Evolutionary conservation across 2,329 filamentous ascomycete genomes (phyloP).

Genomic region (Ceratocystis huliohia): DNA sequence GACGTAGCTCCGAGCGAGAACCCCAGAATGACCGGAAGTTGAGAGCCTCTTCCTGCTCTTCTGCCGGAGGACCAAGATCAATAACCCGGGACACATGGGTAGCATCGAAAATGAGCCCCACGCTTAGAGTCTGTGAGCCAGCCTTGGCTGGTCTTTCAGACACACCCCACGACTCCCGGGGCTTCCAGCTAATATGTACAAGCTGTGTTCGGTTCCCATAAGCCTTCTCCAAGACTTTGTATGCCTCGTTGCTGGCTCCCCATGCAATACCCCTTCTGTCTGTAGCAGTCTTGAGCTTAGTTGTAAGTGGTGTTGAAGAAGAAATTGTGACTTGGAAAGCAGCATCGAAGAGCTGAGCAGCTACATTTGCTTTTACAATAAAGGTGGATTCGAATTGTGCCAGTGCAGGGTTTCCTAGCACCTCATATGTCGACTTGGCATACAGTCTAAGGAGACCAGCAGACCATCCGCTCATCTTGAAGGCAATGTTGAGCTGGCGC

Average conservation of each 20-base stretch:
- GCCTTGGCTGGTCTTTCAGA: slow-evolving; percentile 20
- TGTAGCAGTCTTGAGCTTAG: slow-evolving; percentile 15
- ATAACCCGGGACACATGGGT: slow-evolving; percentile 61
- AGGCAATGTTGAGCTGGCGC: slow-evolving; percentile 67
- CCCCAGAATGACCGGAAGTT: slow-evolving; percentile 90
- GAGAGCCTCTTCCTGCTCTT: slow-evolving; percentile 70
- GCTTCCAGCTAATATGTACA: slow-evolving; percentile 43
- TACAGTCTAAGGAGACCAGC: slow-evolving; percentile 61
- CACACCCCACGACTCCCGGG: slow-evolving; percentile 28
- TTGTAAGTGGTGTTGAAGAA: slow-evolving; percentile 26
- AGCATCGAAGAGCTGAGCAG: slow-evolving; percentile 44
- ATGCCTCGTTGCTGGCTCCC: slow-evolving; percentile 44
- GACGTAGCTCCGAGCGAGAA: slow-evolving; percentile 77
- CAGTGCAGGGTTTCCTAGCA: slow-evolving; percentile 58
- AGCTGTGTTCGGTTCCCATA: slow-evolving; percentile 61
- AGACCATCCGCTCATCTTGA: slow-evolving; percentile 82
- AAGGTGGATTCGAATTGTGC: slow-evolving; percentile 82
- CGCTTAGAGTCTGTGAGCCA: slow-evolving; percentile 22
- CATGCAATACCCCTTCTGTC: slow-evolving; percentile 32
- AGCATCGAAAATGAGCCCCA: slow-evolving; percentile 62
- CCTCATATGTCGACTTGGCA: slow-evolving; percentile 58
- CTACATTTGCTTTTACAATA: slow-evolving; percentile 48
- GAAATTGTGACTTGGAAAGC: slow-evolving; percentile 30
- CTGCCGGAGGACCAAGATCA: slow-evolving; percentile 76
- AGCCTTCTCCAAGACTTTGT: slow-evolving; percentile 54